Conservation (phyloP, 768 basidiomycete species). For the Glaciozyma antarctica region DNA sequence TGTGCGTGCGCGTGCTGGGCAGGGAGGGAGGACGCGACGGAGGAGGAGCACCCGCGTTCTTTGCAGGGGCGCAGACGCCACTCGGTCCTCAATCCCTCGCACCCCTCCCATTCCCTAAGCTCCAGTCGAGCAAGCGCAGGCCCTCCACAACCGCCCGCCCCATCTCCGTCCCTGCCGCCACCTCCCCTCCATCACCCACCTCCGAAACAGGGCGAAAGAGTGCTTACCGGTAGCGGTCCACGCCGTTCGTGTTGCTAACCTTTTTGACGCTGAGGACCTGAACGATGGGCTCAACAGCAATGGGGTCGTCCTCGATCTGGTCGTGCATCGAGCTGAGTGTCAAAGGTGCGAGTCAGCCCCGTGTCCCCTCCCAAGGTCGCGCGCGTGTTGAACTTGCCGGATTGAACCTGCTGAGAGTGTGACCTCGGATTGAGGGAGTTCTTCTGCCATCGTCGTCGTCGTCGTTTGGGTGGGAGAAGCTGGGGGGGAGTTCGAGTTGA, state of each 20-base stretch:
- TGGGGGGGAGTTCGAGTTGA: too few species aligned
- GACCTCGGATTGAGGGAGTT: too few species aligned
- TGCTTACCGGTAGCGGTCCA: slow-evolving; percentile 40
- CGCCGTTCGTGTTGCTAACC: slow-evolving; percentile 45
- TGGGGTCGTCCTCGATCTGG: neutral
- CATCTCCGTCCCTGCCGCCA: too few species aligned
- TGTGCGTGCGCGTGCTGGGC: slow-evolving; percentile 9
- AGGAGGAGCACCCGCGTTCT: neutral
- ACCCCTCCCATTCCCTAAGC: neutral
- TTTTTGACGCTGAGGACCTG: slow-evolving; percentile 79
- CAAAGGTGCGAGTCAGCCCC: neutral
- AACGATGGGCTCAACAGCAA: slow-evolving; percentile 45
- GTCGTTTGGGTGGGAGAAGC: too few species aligned
- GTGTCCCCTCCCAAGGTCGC: too few species aligned
- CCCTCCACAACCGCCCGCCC: too few species aligned
- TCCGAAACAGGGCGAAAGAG: too few species aligned
- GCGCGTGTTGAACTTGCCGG: too few species aligned
- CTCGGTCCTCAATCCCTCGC: too few species aligned
- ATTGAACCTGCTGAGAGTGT: too few species aligned
- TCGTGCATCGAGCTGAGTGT: neutral
- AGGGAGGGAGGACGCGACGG: slow-evolving; percentile 8
- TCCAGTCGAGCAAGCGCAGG: neutral
- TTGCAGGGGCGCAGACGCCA: neutral
- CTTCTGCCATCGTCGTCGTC: too few species aligned
- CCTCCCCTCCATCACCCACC: too few species aligned